A percentile compares a stretch with the other conserved stretches of the same genome.
phyloP scores from a whole-genome alignment of 2,329 filamentous ascomycete species.

The Alternaria sp. region DNA sequence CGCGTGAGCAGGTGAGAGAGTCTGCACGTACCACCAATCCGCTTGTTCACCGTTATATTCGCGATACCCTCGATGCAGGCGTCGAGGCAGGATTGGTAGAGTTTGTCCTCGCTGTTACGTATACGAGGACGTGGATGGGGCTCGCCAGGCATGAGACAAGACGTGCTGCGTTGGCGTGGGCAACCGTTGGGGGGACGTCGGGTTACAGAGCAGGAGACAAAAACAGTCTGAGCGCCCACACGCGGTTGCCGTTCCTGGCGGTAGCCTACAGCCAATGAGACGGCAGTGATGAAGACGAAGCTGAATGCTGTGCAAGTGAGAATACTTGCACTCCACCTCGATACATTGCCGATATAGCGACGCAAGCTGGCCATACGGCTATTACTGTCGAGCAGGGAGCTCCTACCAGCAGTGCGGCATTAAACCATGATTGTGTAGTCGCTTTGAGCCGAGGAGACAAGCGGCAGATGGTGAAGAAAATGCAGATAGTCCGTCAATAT shows the following conservation, averaged over 20 bases:
- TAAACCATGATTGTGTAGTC: not conserved
- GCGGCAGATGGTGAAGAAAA: not conserved
- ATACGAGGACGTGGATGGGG: not conserved
- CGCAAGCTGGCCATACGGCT: not conserved
- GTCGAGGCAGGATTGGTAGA: slow-evolving; percentile 19
- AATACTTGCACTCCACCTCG: not conserved
- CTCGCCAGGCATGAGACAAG: slow-evolving; percentile 16
- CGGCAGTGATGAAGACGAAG: not conserved
- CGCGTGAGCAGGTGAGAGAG: not conserved
- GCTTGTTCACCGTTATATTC: slow-evolving; percentile 16
- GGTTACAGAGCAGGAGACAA: not conserved
- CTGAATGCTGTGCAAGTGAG: not conserved
- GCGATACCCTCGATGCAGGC: slow-evolving; percentile 26
- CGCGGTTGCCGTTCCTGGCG: not conserved
- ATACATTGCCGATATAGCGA: not conserved
- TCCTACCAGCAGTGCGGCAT: not conserved
- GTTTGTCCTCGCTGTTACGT: slow-evolving; percentile 17
- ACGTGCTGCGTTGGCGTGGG: not conserved
- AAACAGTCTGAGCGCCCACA: not conserved
- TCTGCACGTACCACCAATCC: slow-evolving; percentile 5
- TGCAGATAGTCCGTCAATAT: not conserved
- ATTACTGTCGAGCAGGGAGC: not conserved
- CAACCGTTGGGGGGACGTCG: not conserved
- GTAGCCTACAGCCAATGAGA: not conserved
- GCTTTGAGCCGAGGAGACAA: not conserved